phyloP scores from a whole-genome alignment of 257 asterid genomes.

The Rehmannia glutinosa region DNA sequence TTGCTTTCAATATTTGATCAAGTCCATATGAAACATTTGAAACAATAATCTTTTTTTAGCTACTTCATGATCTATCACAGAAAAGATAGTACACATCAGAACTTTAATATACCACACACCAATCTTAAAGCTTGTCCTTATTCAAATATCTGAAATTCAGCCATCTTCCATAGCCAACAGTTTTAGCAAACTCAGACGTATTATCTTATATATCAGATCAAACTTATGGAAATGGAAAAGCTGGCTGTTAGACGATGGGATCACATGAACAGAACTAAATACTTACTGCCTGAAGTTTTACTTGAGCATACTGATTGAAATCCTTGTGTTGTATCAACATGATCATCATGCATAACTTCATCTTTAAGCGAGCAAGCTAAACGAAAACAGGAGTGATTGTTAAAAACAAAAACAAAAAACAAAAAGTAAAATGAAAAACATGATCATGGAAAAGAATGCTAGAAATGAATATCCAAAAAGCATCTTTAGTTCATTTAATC shows the following conservation, averaged over 20 bases:
- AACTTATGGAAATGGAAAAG: no score
- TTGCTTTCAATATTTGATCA: not conserved
- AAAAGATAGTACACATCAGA: no score
- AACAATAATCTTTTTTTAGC: not conserved
- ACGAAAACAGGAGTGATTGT: no score
- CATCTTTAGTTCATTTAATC: not conserved
- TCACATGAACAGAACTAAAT: not conserved
- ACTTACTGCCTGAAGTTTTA: constrained; percentile 35
- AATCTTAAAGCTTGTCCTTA: no score
- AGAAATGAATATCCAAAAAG: not conserved
- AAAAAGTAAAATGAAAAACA: not conserved
- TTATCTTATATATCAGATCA: no score
- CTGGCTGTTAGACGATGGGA: no score
- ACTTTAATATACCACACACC: no score
- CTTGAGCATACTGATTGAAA: constrained; percentile 34
- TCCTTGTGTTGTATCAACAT: constrained; percentile 20
- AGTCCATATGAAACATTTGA: not conserved
- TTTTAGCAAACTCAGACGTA: no score
- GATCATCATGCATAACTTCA: constrained; percentile 39
- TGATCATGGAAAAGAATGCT: not conserved
- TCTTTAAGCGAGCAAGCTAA: constrained; percentile 62
- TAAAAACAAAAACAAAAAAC: not conserved
- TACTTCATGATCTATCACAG: no score
- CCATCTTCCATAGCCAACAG: no score
- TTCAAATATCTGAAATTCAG: no score